Conservation (phyloP, 345 rosid species). For the Clausena lansium region DNA sequence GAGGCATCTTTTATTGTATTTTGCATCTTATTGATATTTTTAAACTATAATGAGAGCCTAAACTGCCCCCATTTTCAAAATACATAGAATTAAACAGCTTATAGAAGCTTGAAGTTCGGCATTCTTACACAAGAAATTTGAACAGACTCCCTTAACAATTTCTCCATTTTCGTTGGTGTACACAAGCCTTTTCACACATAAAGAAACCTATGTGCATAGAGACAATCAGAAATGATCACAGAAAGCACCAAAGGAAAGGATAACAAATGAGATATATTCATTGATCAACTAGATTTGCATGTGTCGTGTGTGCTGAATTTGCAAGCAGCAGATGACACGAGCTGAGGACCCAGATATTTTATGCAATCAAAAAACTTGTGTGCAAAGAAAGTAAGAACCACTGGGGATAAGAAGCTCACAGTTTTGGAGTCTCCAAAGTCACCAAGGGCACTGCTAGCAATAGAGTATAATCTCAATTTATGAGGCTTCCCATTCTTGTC, state of each 20-base stretch:
- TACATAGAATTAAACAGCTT: not conserved
- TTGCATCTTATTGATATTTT: not conserved
- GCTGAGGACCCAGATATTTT: not conserved
- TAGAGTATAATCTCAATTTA: constrained; percentile 91
- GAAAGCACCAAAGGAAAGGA: not conserved
- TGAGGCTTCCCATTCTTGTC: constrained; percentile 98
- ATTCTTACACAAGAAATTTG: constrained; percentile 92
- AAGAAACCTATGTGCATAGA: constrained; percentile 68
- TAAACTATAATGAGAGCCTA: not conserved
- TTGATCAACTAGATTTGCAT: not conserved
- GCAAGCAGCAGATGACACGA: not conserved
- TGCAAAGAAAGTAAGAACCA: not conserved
- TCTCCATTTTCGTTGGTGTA: constrained; percentile 89
- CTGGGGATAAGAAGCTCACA: constrained; percentile 41
- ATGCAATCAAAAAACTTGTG: not conserved
- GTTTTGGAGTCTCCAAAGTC: constrained; percentile 99
- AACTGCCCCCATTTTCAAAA: not conserved
- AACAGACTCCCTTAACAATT: constrained; percentile 93
- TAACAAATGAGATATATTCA: not conserved
- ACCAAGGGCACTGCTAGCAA: constrained; percentile 98
- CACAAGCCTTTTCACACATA: constrained; percentile 88
- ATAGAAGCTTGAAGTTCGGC: not conserved
- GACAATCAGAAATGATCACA: not conserved
- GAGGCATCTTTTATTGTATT: not conserved
- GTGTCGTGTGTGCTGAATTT: not conserved